Evolutionary conservation across 1,139 yeast species (phyloP), one percentile per base, ranked within the genome.

Genomic region (Geotrichum restrictum): DNA sequence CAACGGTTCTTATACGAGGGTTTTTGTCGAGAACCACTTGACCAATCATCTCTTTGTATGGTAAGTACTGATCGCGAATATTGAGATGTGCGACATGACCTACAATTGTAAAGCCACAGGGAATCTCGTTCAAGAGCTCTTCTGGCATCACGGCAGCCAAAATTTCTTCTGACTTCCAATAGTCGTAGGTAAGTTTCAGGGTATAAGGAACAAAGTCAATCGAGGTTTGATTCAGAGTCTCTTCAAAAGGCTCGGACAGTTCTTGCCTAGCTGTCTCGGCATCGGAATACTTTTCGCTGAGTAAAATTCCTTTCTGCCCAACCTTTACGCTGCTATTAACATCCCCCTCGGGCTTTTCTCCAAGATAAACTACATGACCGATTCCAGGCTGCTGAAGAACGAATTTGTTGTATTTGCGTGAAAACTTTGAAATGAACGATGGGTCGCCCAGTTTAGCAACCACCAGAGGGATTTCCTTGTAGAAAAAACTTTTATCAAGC

Each of bases 61-160:
- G 95, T 64, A 89, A 82, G 69, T 84, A 93, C 63, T 88, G 95
- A 42, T 84, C 87, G 45, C 93, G 76, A 47, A 94, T 71, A 63
- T 94, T 94, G 63, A 94, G 70, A 68, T 94, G 99, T 0, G 98
- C 98, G 52, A 94, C 80, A 70, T 94, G 98, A 0, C 99, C 99
- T 0, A 95, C 95, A 49, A 84, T 82, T 1, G 98, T 88, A 68
- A 87, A 94, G 0, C 98, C 95, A 0, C 93, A 77, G 0, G 98
- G 99, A 4, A 86, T 75, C 54, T 88, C 96, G 43, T 79, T 83
- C 16, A 80, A 70, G 21, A 83, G 70, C 18, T 82, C 74, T 53
- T 81, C 85, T 0, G 99, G 98, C 48, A 93, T 69, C 1, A 88
- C 80, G 0, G 95, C 80, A 45, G 77, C 72, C 45, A 93, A 73